These are phyloP conservation scores for Metschnikowia lachancei DNA, from an alignment of 805 yeast genomes.

Conservation along the genomic window DNA sequence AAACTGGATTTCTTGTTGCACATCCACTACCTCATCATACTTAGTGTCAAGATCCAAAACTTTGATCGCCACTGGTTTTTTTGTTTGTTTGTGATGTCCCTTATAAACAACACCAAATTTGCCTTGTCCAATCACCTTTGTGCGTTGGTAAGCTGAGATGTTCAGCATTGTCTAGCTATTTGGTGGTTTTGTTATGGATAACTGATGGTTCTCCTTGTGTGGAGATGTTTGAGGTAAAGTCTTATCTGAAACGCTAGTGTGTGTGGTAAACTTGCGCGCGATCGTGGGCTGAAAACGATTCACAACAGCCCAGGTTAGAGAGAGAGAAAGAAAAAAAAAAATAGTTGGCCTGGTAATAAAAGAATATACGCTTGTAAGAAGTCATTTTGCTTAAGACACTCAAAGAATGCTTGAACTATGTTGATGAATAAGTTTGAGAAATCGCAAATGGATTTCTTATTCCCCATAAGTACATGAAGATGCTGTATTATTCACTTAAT, in stretches of 20 bases:
- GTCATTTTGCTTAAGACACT: too few species aligned
- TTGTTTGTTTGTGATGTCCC: constrained; percentile 68
- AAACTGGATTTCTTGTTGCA: constrained; percentile 88
- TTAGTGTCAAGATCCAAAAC: constrained; percentile 88
- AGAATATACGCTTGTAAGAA: too few species aligned
- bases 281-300: not conserved
- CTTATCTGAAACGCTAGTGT: not conserved
- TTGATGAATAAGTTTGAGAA: too few species aligned
- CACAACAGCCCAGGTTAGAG: not conserved
- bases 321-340: not conserved
- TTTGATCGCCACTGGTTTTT: constrained; percentile 86
- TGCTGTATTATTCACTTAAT: too few species aligned
- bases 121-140: constrained; percentile 93
- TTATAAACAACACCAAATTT: constrained; percentile 96
- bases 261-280: not conserved
- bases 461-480: not conserved
- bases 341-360: not conserved
- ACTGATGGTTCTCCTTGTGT: not conserved
- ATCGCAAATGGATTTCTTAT: too few species aligned
- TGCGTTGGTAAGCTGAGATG: constrained; percentile 54
- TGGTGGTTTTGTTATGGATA: not conserved
- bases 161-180: constrained; percentile 11
- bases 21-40: constrained; percentile 92
- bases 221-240: not conserved
- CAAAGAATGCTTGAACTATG: not conserved